phyloP scores from a whole-genome alignment of 2,329 filamentous ascomycete species.

The Ceratocystis papillata region DNA sequence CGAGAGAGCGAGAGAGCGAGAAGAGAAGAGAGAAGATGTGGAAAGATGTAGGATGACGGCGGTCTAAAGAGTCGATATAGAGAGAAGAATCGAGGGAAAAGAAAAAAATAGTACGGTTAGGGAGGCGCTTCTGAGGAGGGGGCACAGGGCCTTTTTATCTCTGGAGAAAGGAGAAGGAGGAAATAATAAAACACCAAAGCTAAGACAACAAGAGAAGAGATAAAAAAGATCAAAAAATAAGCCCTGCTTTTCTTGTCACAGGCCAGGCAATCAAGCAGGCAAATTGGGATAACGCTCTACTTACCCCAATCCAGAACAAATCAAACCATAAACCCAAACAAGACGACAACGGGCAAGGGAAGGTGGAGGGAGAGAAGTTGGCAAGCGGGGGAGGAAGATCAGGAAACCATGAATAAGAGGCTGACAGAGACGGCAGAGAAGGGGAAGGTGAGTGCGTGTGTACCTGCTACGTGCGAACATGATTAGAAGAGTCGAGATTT shows the following conservation, averaged over 20 bases:
- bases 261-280: constrained; percentile 1
- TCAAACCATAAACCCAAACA: background rate
- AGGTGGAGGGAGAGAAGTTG: background rate
- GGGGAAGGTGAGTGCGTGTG: background rate
- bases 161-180: background rate
- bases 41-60: background rate
- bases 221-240: background rate
- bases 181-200: constrained; percentile 4
- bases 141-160: background rate
- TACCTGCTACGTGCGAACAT: background rate
- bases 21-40: background rate
- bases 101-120: background rate
- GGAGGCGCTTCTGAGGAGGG: background rate
- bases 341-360: background rate
- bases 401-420: background rate
- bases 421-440: background rate
- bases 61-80: background rate
- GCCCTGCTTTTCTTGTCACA: constrained; percentile 3
- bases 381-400: background rate
- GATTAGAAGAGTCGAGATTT: background rate
- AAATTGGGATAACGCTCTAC: background rate
- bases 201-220: background rate
- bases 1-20: background rate
- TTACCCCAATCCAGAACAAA: background rate
- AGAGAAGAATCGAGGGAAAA: background rate